Percentiles rank a stretch among this genome's conserved stretches.
These are phyloP conservation scores for Helotiales sp. DNA, from an alignment of 2,329 filamentous ascomycete genomes.

Conservation along the genomic window DNA sequence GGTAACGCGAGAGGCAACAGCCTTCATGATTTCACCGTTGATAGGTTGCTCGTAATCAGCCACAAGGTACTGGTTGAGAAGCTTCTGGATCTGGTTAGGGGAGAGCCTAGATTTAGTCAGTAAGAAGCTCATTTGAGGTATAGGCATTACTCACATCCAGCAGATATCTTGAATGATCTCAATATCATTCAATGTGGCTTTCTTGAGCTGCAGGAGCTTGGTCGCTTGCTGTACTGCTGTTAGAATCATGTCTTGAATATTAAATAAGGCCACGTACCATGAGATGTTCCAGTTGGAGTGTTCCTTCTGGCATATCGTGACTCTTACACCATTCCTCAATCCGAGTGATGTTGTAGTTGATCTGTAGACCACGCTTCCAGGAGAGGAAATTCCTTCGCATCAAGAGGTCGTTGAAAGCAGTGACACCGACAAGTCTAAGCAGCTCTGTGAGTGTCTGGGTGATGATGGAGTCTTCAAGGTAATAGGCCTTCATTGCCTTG, in stretches of 20 bases:
- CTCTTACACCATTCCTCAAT: slow-evolving; percentile 99
- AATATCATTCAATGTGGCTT: slow-evolving; percentile 97
- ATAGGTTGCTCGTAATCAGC: slow-evolving; percentile 99
- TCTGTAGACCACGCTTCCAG: slow-evolving; percentile 98
- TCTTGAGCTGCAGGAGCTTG: slow-evolving; percentile 97
- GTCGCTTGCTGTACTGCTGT: slow-evolving; percentile 77
- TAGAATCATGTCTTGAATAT: slow-evolving; percentile 37
- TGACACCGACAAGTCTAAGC: slow-evolving; percentile 90
- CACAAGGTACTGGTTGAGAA: slow-evolving; percentile 97
- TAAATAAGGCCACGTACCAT: slow-evolving; percentile 67
- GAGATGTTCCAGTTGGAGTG: slow-evolving; percentile 93
- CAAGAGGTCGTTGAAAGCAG: slow-evolving; percentile 95
- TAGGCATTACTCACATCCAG: slow-evolving; percentile 80
- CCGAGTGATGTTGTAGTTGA: slow-evolving; percentile 99
- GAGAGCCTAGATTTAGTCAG: slow-evolving; percentile 69
- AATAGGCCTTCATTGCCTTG: slow-evolving; percentile 99
- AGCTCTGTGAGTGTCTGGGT: slow-evolving; percentile 95
- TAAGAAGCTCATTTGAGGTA: neutral
- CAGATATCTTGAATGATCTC: slow-evolving; percentile 99
- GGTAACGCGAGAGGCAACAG: slow-evolving; percentile 92
- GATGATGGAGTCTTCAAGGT: slow-evolving; percentile 94
- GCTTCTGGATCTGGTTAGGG: slow-evolving; percentile 98
- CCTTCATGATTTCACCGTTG: slow-evolving; percentile 99
- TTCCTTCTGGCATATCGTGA: slow-evolving; percentile 98
- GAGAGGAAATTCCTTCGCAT: slow-evolving; percentile 99